A percentile compares a stretch with the other conserved stretches of the same genome.
phyloP scores from a whole-genome alignment of 768 basidiomycete species.

The Macrolepiota dolichaula region DNA sequence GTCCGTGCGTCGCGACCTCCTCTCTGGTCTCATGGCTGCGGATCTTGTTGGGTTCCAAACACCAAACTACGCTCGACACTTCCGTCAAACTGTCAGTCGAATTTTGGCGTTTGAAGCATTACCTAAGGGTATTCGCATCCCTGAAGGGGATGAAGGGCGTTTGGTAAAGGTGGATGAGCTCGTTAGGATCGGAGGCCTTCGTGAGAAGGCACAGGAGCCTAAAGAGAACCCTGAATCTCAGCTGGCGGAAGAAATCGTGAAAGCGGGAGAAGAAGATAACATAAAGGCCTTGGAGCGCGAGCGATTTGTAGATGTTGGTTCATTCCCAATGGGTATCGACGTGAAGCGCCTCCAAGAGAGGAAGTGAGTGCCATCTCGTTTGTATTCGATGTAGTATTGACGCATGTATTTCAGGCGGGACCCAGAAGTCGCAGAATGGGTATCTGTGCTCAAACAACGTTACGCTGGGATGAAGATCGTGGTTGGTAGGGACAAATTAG shows the following conservation, averaged over 20 bases:
- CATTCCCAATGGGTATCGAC: conserved; percentile 91
- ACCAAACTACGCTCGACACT: conserved; percentile 78
- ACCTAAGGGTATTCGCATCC: conserved; percentile 77
- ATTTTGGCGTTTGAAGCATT: conserved; percentile 79
- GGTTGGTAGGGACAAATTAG: conserved; percentile 86
- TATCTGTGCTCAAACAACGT: conserved; percentile 70
- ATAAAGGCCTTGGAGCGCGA: conserved; percentile 35
- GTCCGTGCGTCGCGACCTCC: conserved; percentile 69
- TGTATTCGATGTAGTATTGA: neutral
- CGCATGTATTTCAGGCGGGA: conserved; percentile 48
- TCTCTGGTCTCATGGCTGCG: conserved; percentile 88
- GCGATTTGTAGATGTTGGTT: conserved; percentile 79
- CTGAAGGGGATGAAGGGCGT: conserved; percentile 28
- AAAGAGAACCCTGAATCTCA: neutral
- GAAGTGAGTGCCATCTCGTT: conserved; percentile 36
- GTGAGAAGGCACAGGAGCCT: conserved; percentile 10
- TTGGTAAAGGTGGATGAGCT: conserved; percentile 16
- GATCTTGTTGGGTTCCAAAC: conserved; percentile 95
- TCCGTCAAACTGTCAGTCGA: conserved; percentile 79
- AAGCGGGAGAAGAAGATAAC: conserved; percentile 19
- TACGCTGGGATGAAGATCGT: conserved; percentile 86
- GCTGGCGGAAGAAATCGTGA: neutral
- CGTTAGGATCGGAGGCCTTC: conserved; percentile 10
- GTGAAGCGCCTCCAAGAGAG: conserved; percentile 63
- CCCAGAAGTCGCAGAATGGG: conserved; percentile 81